Percentiles rank a stretch among this genome's conserved stretches.
phyloP scores from a whole-genome alignment of 2,329 filamentous ascomycete genomes.

The Microcera coccophila region DNA sequence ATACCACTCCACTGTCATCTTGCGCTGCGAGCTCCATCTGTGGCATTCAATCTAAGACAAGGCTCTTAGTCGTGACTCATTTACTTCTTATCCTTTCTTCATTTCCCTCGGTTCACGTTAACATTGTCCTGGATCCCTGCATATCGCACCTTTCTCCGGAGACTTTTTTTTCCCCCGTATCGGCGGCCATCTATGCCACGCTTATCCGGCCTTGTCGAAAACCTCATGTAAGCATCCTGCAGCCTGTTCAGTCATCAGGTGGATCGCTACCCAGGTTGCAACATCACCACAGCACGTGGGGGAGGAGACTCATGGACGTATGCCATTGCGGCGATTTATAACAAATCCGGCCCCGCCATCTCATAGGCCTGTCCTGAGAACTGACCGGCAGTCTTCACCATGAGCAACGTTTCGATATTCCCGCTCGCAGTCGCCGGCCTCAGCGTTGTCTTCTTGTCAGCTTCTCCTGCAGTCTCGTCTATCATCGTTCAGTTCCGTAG shows the following conservation, averaged over 20 bases:
- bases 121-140: too few relatives aligned
- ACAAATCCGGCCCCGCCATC: background rate
- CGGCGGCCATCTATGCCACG: background rate
- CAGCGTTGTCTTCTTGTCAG: constrained; percentile 33
- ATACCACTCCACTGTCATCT: too few relatives aligned
- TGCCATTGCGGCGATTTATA: too few relatives aligned
- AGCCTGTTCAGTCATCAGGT: background rate
- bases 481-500: constrained; percentile 34
- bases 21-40: too few relatives aligned
- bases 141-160: too few relatives aligned
- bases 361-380: background rate
- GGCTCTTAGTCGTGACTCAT: too few relatives aligned
- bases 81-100: too few relatives aligned
- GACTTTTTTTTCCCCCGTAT: background rate
- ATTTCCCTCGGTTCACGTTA: too few relatives aligned
- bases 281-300: background rate
- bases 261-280: background rate
- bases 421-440: constrained; percentile 33
- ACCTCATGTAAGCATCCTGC: background rate
- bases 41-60: too few relatives aligned
- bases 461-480: constrained; percentile 36
- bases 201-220: background rate
- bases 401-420: constrained; percentile 20
- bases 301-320: too few relatives aligned
- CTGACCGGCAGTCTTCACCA: constrained; percentile 1